phyloP scores from a whole-genome alignment of 1,284 basidiomycete genomes.

The Anthracocystis panici-leucophaei region DNA sequence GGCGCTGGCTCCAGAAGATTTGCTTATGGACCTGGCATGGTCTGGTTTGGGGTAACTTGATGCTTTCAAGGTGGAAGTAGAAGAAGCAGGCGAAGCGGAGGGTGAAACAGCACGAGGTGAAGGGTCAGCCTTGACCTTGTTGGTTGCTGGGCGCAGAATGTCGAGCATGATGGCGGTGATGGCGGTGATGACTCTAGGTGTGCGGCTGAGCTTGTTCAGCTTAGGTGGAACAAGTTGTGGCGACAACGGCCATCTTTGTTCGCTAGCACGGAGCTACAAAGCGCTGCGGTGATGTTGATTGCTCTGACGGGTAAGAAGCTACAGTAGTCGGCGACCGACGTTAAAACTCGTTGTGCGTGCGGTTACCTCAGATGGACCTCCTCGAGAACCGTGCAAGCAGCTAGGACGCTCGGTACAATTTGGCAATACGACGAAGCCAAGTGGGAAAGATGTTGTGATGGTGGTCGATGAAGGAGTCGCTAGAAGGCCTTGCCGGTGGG shows the following conservation, averaged over 20 bases:
- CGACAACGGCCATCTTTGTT: slow-evolving; percentile 3
- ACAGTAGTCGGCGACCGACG: too few relatives aligned
- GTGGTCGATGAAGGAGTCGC: not conserved
- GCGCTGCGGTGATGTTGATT: not conserved
- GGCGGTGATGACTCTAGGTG: too few relatives aligned
- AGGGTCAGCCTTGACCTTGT: slow-evolving; percentile 15
- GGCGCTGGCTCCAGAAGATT: slow-evolving; percentile 17
- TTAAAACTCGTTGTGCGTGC: too few relatives aligned
- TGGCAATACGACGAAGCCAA: not conserved
- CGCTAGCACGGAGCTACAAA: not conserved
- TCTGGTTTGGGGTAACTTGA: slow-evolving; percentile 8
- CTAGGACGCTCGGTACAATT: too few relatives aligned
- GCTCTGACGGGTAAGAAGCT: not conserved
- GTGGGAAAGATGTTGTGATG: not conserved
- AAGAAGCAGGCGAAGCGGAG: slow-evolving; percentile 43
- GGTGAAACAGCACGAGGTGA: slow-evolving; percentile 18
- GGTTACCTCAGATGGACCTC: too few relatives aligned
- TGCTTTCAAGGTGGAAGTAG: slow-evolving; percentile 46
- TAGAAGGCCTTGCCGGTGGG: too few relatives aligned
- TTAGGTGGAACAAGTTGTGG: not conserved
- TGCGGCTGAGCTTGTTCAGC: not conserved
- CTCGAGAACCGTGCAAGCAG: too few relatives aligned
- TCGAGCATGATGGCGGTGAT: slow-evolving; percentile 27
- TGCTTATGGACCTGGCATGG: slow-evolving; percentile 9
- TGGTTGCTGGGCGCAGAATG: slow-evolving; percentile 29